Base-by-base conservation (phyloP, 2,329 filamentous ascomycete genomes). In the Claviceps purpurea region DNA sequence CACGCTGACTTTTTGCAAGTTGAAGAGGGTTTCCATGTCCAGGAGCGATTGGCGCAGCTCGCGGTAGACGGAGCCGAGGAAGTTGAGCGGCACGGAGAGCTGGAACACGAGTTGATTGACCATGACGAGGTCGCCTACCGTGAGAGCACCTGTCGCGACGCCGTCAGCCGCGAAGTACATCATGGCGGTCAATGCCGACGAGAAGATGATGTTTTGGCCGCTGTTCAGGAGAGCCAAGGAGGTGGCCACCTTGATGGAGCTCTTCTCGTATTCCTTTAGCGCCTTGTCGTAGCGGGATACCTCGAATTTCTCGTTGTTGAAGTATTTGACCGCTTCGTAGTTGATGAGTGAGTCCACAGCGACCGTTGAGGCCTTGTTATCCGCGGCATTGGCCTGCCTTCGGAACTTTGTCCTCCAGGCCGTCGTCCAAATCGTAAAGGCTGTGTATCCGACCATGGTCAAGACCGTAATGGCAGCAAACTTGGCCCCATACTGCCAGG, bases 21-120 rank as follows among this genome's bases (percentile, higher is more conserved):
- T 95, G 75, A 98, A 98, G 5, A 98, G 77, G 0, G 93, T 97
- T 70, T 97, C 93, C 93, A 98, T 98, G 65, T 98, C 94, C 38
- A 98, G 75, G 45, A 98, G 75, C 22, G 89, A 95, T 70, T 98
- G 93, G 52, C 93, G 80, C 51, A 98, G 77, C 70, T 98, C 93
- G 60, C 93, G 85, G 66, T 98, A 98, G 13, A 98, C 91, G 14
- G 89, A 95, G n/a, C 93, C 93, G 4, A 98, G 75, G 68, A 98
- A 98, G 74, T 98, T 98, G 55, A 98, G 78, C 0, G 93, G 93
- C 4, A 98, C 89, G 0, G 89, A 96, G 5, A 98, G 82, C 70
- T 98, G 93, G 70, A 98, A 98, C 54, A 98, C 90, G 18, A 98
- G 82, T 73, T 97, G 93, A 67, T 98, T 98, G 59, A 98, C 89